phyloP scores from a whole-genome alignment of 768 basidiomycete species.

The Lentinus brumalis region DNA sequence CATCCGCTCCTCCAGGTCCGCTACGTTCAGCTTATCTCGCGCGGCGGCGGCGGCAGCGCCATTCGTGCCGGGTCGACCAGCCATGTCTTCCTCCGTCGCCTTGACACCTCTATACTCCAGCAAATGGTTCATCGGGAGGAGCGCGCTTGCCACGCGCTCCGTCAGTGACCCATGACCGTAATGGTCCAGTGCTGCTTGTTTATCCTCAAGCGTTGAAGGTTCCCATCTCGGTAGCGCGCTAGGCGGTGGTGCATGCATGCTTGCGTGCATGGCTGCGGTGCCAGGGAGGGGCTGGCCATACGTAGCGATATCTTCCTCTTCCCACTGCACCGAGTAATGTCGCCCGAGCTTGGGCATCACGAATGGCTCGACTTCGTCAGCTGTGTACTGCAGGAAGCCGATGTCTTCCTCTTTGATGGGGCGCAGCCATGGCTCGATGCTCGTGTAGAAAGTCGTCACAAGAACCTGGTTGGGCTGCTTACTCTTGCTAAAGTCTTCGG shows the following conservation, averaged over 20 bases:
- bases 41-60: slow-evolving; percentile 80
- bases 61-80: slow-evolving; percentile 66
- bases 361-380: slow-evolving; percentile 88
- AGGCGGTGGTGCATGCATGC: slow-evolving; percentile 40
- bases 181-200: slow-evolving; percentile 69
- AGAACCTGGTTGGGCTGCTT: slow-evolving; percentile 71
- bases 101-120: slow-evolving; percentile 75
- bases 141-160: slow-evolving; percentile 77
- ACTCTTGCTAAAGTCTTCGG: slow-evolving; percentile 84
- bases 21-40: slow-evolving; percentile 75
- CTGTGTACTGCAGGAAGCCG: slow-evolving; percentile 87
- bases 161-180: slow-evolving; percentile 86
- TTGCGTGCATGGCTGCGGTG: slow-evolving; percentile 40
- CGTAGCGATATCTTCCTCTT: slow-evolving; percentile 78
- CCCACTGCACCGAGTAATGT: slow-evolving; percentile 92
- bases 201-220: slow-evolving; percentile 76
- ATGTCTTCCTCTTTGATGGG: slow-evolving; percentile 93
- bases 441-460: slow-evolving; percentile 81
- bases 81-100: slow-evolving; percentile 83
- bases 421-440: slow-evolving; percentile 88
- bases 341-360: slow-evolving; percentile 83
- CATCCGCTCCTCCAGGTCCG: slow-evolving; percentile 75
- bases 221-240: slow-evolving; percentile 67
- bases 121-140: slow-evolving; percentile 68
- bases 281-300: slow-evolving; percentile 45